Percentiles rank a stretch among this genome's conserved stretches.
Evolutionary conservation across 805 yeast species (phyloP).

Genomic region (Candida khao-thaluensis): DNA sequence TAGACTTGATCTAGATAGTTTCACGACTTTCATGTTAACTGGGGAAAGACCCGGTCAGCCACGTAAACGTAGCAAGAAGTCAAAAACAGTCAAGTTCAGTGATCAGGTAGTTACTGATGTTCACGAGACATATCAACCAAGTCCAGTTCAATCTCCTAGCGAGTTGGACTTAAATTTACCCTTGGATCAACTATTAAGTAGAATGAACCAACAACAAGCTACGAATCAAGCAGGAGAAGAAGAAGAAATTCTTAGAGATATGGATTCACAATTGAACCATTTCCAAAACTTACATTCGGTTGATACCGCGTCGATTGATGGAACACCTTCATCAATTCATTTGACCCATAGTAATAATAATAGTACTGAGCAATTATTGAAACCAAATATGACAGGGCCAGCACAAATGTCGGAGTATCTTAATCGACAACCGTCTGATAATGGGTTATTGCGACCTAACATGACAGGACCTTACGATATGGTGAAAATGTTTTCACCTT

Average conservation of each 20-base stretch:
- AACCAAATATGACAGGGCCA: conserved; percentile 49
- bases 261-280: conserved; percentile 71
- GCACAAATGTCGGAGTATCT: conserved; percentile 38
- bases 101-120: conserved; percentile 57
- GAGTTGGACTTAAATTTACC: conserved; percentile 63
- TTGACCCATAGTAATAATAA: conserved; percentile 18
- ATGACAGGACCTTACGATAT: conserved; percentile 45
- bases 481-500: conserved; percentile 17
- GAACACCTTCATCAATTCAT: conserved; percentile 60
- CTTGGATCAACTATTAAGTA: conserved; percentile 68
- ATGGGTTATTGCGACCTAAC: conserved; percentile 32
- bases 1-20: conserved; percentile 77
- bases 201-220: conserved; percentile 24
- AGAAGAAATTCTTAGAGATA: conserved; percentile 66
- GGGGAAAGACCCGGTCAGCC: conserved; percentile 64
- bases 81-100: conserved; percentile 69
- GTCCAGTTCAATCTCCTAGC: conserved; percentile 22
- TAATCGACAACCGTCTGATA: conserved; percentile 4
- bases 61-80: conserved; percentile 34
- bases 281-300: conserved; percentile 72
- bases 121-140: conserved; percentile 26
- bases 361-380: conserved; percentile 21
- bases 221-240: conserved; percentile 49
- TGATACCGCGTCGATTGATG: conserved; percentile 72
- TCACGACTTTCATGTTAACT: conserved; percentile 78